Conservation (phyloP, 495 filamentous ascomycete species). For the Alectoria sarmentosa region DNA sequence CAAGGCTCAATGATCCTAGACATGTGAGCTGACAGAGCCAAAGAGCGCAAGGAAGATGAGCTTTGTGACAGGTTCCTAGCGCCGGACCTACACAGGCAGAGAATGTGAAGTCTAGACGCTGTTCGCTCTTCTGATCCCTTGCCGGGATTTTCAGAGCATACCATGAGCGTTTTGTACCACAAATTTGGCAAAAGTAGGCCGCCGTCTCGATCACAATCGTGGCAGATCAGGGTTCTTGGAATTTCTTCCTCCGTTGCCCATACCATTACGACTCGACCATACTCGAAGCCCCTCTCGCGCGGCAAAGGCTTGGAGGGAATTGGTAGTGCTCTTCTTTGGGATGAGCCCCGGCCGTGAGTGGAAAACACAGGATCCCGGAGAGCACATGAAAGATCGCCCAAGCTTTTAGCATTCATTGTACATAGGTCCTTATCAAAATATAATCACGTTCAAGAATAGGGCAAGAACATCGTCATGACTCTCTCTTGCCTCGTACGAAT, state of each 20-base stretch:
- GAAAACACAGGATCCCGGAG: not conserved
- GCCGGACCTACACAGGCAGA: too few species aligned
- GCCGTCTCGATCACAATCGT: not conserved
- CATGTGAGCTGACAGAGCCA: not conserved
- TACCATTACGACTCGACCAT: not conserved
- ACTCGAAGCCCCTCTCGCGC: not conserved
- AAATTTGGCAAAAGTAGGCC: not conserved
- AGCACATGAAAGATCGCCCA: not conserved
- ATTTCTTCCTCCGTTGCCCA: not conserved
- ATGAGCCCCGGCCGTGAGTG: not conserved
- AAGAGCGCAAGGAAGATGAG: not conserved
- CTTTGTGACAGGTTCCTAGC: not conserved
- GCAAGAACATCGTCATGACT: not conserved
- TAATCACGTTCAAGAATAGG: not conserved
- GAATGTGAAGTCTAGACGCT: not conserved
- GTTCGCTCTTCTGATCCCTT: not conserved
- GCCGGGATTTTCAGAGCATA: not conserved
- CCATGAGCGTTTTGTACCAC: not conserved
- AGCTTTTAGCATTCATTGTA: not conserved
- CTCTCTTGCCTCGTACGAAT: not conserved
- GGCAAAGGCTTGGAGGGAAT: not conserved
- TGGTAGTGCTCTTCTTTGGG: not conserved
- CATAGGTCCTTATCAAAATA: not conserved
- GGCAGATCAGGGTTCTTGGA: not conserved
- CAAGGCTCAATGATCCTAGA: not conserved